These are phyloP conservation scores for Colletotrichum plurivorum DNA, from an alignment of 2,329 filamentous ascomycete species.

Conservation along the genomic window DNA sequence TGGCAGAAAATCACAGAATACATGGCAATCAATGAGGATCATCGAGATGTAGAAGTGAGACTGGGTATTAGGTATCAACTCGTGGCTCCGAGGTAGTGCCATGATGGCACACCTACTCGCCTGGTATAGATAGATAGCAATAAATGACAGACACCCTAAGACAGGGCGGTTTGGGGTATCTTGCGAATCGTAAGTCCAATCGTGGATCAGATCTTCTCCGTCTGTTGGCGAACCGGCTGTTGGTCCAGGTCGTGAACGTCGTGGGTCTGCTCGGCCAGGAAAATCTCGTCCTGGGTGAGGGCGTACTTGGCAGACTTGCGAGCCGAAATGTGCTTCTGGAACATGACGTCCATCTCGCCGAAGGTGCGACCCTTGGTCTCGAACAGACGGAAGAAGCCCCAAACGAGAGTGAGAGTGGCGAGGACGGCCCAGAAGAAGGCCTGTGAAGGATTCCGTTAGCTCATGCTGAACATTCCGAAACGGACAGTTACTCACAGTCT, in stretches of 20 bases:
- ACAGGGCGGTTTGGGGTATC: slow-evolving; percentile 18
- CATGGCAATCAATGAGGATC: no score
- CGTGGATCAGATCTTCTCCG: slow-evolving; percentile 27
- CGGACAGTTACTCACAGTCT: slow-evolving; percentile 48
- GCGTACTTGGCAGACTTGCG: slow-evolving; percentile 55
- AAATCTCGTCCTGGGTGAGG: slow-evolving; percentile 53
- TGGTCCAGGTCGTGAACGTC: not conserved
- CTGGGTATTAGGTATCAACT: slow-evolving; percentile 28
- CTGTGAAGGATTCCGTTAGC: slow-evolving; percentile 42
- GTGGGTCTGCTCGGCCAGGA: slow-evolving; percentile 28
- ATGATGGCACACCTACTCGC: not conserved
- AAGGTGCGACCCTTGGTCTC: slow-evolving; percentile 62
- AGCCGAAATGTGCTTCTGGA: slow-evolving; percentile 54
- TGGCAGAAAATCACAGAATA: not conserved
- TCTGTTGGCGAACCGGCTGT: not conserved
- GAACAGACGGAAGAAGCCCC: slow-evolving; percentile 60
- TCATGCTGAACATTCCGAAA: not conserved
- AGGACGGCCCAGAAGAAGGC: slow-evolving; percentile 60
- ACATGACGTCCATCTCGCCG: slow-evolving; percentile 61
- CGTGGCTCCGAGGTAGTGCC: not conserved
- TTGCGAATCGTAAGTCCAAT: not conserved
- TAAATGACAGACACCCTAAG: slow-evolving; percentile 7
- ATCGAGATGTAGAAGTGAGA: not conserved
- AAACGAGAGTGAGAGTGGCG: slow-evolving; percentile 54
- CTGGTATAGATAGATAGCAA: slow-evolving; percentile 20